Conservation (phyloP, 495 filamentous ascomycete genomes). For the Aspergillus bertholletiae region DNA sequence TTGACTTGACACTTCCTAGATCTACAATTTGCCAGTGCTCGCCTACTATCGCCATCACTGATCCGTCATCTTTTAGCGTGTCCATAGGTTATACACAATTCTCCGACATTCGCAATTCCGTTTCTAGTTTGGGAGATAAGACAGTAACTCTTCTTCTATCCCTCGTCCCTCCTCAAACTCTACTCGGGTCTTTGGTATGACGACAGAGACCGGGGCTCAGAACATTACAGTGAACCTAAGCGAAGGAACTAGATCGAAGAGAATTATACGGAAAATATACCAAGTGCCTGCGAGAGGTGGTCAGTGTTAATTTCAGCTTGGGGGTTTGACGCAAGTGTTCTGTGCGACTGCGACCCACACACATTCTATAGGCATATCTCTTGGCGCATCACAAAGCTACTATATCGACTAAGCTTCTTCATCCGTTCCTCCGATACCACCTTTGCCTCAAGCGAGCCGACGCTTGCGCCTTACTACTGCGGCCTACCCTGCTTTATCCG, state of each 20-base stretch:
- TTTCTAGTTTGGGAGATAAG: no score
- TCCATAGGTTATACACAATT: no score
- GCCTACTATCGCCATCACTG: neutral
- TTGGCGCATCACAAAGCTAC: conserved; percentile 17
- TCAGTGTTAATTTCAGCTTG: neutral
- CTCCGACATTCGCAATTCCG: no score
- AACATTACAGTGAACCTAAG: neutral
- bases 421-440: conserved; percentile 39
- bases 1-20: neutral
- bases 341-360: conserved; percentile 4
- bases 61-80: neutral
- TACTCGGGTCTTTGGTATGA: neutral
- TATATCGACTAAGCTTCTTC: conserved; percentile 15
- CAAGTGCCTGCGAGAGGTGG: neutral
- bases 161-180: neutral
- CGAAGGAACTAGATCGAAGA: neutral
- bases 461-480: conserved; percentile 10
- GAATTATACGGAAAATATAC: neutral
- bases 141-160: no score
- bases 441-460: conserved; percentile 12
- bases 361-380: conserved; percentile 5
- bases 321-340: no score
- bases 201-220: neutral
- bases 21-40: neutral
- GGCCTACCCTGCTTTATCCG: conserved; percentile 13